Base-by-base conservation (phyloP, 148 eudicot species). In the Arctostaphylos glauca region DNA sequence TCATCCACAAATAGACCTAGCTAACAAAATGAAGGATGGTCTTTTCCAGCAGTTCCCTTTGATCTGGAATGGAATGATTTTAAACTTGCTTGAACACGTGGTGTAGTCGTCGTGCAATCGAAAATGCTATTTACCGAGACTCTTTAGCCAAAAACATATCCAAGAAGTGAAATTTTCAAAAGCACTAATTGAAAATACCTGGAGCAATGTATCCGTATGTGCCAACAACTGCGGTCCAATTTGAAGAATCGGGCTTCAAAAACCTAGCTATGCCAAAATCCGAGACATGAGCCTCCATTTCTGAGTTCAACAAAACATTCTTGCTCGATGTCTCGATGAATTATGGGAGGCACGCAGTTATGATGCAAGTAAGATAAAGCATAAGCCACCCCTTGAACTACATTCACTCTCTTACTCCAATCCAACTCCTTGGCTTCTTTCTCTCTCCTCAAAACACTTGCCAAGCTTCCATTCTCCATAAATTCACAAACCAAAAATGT, bases 401-500 rank as follows among this genome's bases (percentile, higher is more conserved):
- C 44, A 5, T 21, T 41, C 56, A 62, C 81, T 53, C 81, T 79
- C 81, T 79, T 79, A 0, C 25, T 6, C 81, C 81, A 79, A 12
- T 62, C 81, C 13, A 79, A 47, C 72, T 79, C 81, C 43, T 12
- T 48, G 8, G 82, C 82, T 8, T 62, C 74, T 5, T 80, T 48
- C 53, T 80, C 82, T 2, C 23, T 80, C 9, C 23, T 62, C 46
- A 80, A 41, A 2, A 49, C 19, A 0, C 1, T 14, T 1, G 41
- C 74, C 74, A 80, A 47, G 82, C 82, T 80, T 48, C 82, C 74
- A 13, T 74, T 62, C 23, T 64, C 82, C 74, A 80, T 13, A 23
- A 44, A 80, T 21, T 80, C 73, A 21, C 67, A 80, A 12, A 80
- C 58, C 74, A 80, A 25, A 25, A 80, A 80, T 5, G n/a, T 23